Percentiles rank a stretch among this genome's conserved stretches.
These are phyloP conservation scores for Bullera alba DNA, from an alignment of 768 basidiomycete genomes.

Conservation along the genomic window DNA sequence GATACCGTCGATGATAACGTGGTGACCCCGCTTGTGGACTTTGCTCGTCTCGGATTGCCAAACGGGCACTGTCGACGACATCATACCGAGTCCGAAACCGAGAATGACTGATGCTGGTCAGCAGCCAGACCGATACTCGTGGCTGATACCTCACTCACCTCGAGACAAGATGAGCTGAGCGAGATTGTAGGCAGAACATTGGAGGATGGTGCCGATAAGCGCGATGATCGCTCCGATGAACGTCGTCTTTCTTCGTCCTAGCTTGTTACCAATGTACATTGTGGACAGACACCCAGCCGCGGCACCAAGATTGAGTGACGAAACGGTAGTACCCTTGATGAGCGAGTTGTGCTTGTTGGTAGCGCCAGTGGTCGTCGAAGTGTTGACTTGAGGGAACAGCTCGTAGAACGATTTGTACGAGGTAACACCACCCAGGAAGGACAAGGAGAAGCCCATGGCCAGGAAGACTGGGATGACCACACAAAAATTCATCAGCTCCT, in stretches of 20 bases:
- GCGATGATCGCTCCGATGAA: constrained; percentile 10
- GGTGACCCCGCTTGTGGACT: constrained; percentile 17
- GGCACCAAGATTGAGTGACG: constrained; percentile 18
- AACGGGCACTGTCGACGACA: constrained; percentile 18
- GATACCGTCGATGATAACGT: constrained; percentile 22
- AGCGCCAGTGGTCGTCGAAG: constrained; percentile 8
- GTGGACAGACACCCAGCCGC: constrained; percentile 12
- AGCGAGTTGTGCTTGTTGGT: constrained; percentile 17
- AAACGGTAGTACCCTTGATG: constrained; percentile 11
- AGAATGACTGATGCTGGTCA: constrained; percentile 9
- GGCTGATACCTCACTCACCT: constrained; percentile 8
- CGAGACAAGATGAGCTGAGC: constrained; percentile 9
- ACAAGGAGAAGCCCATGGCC: constrained; percentile 16
- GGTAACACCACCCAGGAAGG: constrained; percentile 14
- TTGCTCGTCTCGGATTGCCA: constrained; percentile 24
- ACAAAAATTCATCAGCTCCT: constrained; percentile 15
- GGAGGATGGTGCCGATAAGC: constrained; percentile 10
- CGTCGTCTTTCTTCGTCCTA: constrained; percentile 14
- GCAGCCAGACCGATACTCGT: background rate
- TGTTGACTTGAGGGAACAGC: constrained; percentile 14
- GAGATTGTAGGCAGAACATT: constrained; percentile 8
- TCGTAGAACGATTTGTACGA: constrained; percentile 14
- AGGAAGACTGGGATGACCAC: constrained; percentile 19
- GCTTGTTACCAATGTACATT: constrained; percentile 17
- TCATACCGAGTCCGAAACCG: constrained; percentile 20